Base-by-base conservation (phyloP, 352 stramenopile species). In the Pythium oligandrum region DNA sequence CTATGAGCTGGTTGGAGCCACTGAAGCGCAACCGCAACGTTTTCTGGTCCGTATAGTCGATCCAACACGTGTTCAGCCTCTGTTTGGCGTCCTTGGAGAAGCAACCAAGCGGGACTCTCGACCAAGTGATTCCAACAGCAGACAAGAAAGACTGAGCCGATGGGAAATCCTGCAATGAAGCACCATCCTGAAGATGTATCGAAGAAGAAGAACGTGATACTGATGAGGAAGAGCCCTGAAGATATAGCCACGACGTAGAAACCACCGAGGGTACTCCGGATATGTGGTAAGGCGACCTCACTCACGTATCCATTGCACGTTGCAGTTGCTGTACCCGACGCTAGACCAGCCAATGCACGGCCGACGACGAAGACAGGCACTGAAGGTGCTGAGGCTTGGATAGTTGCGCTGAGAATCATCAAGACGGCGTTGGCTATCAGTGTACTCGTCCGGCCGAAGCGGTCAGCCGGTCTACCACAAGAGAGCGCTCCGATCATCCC, bases 191-290 rank as follows among this genome's bases (percentile, higher is more conserved):
- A 51, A 40, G 62, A 66, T 0, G 68, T 76, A 46, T 77, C 66
- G 6, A 69, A 64, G 48, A 85, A 72, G 57, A 76, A 84, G 44
- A 80, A 83, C 6, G 78, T 68, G 38, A 68, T 68, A 0, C 58
- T 61, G 17, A 78, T 66, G 9, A 84, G 37, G 6, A 84, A 39
- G 35, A 81, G 63, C 8, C 75, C 74, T 5, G 82, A 38, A 0
- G 66, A 66, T 40, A 88, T 68, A 9, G 58, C 61, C 17, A 86
- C 71, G 49, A 86, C 75, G 39, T 81, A 63, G 6, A 51, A 43
- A 36, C 65, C 44, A 26, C 66, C 66, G 12, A 78, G 53, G 30
- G 53, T 63, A 54, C 68, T 74, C 42, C 63, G 57, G 5, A 71
- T 8, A 39, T 71, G 63, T 7, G 63, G 63, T 8, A 58, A 58